These are phyloP conservation scores for Diutina neorugosa DNA, from an alignment of 1,139 yeast genomes.

Conservation along the genomic window DNA sequence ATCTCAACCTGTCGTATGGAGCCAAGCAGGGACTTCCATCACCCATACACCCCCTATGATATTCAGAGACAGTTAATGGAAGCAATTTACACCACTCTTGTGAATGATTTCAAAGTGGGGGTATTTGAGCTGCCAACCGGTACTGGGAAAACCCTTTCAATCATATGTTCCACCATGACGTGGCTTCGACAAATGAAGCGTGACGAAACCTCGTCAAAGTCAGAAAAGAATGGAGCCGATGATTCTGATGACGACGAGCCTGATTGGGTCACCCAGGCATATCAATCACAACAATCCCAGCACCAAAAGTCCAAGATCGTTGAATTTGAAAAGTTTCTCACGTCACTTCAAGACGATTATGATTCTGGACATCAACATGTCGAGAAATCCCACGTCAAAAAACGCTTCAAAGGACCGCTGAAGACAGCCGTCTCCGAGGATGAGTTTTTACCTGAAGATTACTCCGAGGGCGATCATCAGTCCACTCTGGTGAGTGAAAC, in stretches of 20 bases:
- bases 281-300: constrained; percentile 20
- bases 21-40: constrained; percentile 29
- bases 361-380: constrained; percentile 25
- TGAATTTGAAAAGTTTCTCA: background rate
- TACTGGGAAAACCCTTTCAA: constrained; percentile 80
- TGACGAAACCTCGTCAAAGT: constrained; percentile 22
- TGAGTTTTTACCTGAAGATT: constrained; percentile 30
- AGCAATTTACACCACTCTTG: constrained; percentile 53
- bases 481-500: constrained; percentile 10
- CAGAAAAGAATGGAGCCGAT: constrained; percentile 15
- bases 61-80: constrained; percentile 75
- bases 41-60: constrained; percentile 72
- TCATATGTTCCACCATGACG: constrained; percentile 76
- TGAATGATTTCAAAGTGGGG: constrained; percentile 52
- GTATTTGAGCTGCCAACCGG: constrained; percentile 94
- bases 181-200: constrained; percentile 64
- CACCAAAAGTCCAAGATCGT: constrained; percentile 12
- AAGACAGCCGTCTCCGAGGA: constrained; percentile 10
- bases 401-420: constrained; percentile 7
- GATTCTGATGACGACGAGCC: constrained; percentile 38
- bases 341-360: constrained; percentile 15
- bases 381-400: constrained; percentile 8
- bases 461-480: constrained; percentile 17
- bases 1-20: background rate
- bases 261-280: constrained; percentile 44